Percentiles rank a stretch among this genome's conserved stretches.
phyloP scores from a whole-genome alignment of 345 rosid genomes.

The Mangifera indica region DNA sequence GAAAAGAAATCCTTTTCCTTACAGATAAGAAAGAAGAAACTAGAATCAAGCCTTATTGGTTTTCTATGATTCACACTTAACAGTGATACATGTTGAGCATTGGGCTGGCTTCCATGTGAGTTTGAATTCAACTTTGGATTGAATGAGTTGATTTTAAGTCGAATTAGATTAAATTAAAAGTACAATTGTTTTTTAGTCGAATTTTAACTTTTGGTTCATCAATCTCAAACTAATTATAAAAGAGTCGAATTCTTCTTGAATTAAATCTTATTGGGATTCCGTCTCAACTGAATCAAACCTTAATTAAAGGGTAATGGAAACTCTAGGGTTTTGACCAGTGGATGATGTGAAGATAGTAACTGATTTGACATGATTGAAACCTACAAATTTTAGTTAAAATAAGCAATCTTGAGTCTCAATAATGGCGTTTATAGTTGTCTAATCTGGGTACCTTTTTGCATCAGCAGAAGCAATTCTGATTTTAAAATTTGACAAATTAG shows the following conservation, averaged over 20 bases:
- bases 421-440: conserved; percentile 13
- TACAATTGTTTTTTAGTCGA: no score
- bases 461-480: conserved; percentile 35
- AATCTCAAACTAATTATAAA: no score
- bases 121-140: no score
- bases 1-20: background rate
- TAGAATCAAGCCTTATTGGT: background rate
- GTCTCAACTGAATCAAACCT: no score
- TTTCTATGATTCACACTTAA: background rate
- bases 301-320: background rate
- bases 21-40: background rate
- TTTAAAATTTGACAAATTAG: background rate
- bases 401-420: conserved; percentile 20
- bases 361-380: conserved; percentile 19
- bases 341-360: conserved; percentile 1
- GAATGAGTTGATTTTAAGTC: no score
- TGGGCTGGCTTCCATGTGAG: no score
- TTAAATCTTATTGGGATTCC: no score
- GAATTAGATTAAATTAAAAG: no score
- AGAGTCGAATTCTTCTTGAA: no score
- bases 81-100: background rate
- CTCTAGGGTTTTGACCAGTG: background rate
- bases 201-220: no score
- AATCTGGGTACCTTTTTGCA: conserved; percentile 17
- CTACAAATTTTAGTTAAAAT: conserved; percentile 14